Percentiles rank a stretch among this genome's conserved stretches.
These are phyloP conservation scores for Eucalyptus marginata DNA, from an alignment of 345 rosid genomes.

Conservation along the genomic window DNA sequence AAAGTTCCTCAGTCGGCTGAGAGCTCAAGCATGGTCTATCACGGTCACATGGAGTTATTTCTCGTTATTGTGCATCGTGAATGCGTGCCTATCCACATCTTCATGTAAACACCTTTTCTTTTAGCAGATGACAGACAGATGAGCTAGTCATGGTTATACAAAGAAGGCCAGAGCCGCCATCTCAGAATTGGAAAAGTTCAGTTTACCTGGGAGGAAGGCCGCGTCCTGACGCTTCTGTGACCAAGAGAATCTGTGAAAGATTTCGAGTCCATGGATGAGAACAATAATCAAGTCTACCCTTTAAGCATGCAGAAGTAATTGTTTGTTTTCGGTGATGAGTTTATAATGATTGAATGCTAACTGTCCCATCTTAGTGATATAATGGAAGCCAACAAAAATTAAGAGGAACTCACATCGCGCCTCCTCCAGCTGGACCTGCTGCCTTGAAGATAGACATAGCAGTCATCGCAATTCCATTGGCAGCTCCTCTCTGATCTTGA, in stretches of 20 bases:
- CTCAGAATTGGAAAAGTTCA: not conserved
- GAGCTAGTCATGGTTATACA: not conserved
- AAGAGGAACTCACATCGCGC: conserved; percentile 23
- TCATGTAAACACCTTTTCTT: not conserved
- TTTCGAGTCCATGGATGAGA: not conserved
- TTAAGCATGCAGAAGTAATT: not conserved
- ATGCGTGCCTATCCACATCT: not conserved
- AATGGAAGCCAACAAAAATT: not conserved
- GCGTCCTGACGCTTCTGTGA: conserved; percentile 30
- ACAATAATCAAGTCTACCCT: not conserved
- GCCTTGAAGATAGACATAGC: conserved; percentile 42
- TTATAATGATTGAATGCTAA: not conserved
- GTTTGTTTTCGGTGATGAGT: not conserved
- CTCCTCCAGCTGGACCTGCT: conserved; percentile 41
- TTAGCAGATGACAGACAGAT: not conserved
- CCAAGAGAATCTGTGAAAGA: conserved; percentile 35
- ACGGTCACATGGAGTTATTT: not conserved
- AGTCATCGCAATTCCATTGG: conserved; percentile 43
- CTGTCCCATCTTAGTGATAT: not conserved
- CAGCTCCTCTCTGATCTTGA: conserved; percentile 49
- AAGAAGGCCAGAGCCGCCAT: not conserved
- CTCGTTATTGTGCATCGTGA: not conserved
- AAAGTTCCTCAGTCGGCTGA: not conserved
- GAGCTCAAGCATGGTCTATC: not conserved
- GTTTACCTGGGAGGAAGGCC: conserved; percentile 28